A percentile compares a stretch with the other conserved stretches of the same genome.
phyloP scores from a whole-genome alignment of 106 monocot genomes.

The Apostasia ramifera region DNA sequence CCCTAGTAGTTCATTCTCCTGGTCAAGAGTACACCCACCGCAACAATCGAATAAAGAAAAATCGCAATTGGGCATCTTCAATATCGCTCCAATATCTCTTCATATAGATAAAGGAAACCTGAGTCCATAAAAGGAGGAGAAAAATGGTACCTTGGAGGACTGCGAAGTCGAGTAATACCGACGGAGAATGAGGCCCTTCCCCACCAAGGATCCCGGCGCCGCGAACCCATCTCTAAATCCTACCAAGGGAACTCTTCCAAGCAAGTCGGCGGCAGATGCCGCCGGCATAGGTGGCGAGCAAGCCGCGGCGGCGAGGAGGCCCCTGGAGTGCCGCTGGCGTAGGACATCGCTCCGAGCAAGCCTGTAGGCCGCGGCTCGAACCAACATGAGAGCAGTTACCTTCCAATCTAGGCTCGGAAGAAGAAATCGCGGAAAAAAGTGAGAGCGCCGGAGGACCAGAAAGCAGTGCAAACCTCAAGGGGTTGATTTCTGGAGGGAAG shows the following conservation, averaged over 20 bases:
- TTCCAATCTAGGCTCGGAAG: not conserved
- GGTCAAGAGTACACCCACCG: too few species aligned
- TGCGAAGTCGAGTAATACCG: constrained; percentile 35
- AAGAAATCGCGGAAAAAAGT: not conserved
- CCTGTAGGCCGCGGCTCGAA: constrained; percentile 16
- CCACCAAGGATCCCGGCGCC: not conserved
- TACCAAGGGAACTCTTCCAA: not conserved
- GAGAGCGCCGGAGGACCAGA: not conserved
- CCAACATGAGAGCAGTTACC: constrained; percentile 12
- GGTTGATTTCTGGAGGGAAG: not conserved
- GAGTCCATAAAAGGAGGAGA: not conserved
- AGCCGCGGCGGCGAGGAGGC: not conserved
- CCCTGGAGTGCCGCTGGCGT: constrained; percentile 12
- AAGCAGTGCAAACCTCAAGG: constrained; percentile 1
- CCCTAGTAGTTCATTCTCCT: too few species aligned
- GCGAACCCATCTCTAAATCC: constrained; percentile 3
- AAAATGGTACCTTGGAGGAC: constrained; percentile 28
- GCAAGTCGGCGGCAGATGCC: not conserved
- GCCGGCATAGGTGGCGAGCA: not conserved
- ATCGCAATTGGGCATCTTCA: too few species aligned
- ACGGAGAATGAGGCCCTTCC: constrained; percentile 21
- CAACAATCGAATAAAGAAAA: too few species aligned
- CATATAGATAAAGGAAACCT: too few species aligned
- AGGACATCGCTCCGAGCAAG: constrained; percentile 30
- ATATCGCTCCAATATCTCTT: too few species aligned